These are phyloP conservation scores for Penicillium cinerascens DNA, from an alignment of 495 filamentous ascomycete genomes.

Conservation along the genomic window DNA sequence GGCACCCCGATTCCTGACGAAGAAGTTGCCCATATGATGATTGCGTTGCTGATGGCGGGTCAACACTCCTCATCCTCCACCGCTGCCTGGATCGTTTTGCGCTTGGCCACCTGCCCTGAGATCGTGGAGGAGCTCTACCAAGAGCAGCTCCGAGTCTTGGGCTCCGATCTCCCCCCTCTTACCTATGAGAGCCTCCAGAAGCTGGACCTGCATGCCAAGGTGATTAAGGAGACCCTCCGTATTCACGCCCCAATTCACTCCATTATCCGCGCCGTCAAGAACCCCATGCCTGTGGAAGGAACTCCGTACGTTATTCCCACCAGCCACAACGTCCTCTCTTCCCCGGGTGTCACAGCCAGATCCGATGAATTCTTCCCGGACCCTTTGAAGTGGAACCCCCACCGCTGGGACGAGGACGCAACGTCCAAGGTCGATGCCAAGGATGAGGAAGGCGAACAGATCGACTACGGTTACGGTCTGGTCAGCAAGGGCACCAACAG, in stretches of 20 bases:
- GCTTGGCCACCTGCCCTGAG: slow-evolving; percentile 52
- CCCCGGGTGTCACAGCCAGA: slow-evolving; percentile 47
- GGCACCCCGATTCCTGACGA: slow-evolving; percentile 57
- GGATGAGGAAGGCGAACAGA: slow-evolving; percentile 41
- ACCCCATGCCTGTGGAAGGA: slow-evolving; percentile 50
- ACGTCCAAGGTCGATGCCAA: slow-evolving; percentile 26
- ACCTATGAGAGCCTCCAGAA: slow-evolving; percentile 53
- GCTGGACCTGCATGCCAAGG: slow-evolving; percentile 53
- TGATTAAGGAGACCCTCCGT: slow-evolving; percentile 60
- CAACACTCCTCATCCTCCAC: slow-evolving; percentile 62
- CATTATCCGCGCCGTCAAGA: slow-evolving; percentile 60
- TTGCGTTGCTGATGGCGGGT: slow-evolving; percentile 63
- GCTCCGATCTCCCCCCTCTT: slow-evolving; percentile 47
- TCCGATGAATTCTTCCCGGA: slow-evolving; percentile 43
- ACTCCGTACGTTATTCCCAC: slow-evolving; percentile 47
- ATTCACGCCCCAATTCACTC: slow-evolving; percentile 63
- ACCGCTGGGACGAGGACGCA: slow-evolving; percentile 46
- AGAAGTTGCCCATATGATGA: slow-evolving; percentile 67
- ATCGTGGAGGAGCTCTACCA: slow-evolving; percentile 56
- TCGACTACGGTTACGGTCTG: slow-evolving; percentile 47
- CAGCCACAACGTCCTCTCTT: slow-evolving; percentile 46
- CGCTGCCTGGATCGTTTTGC: slow-evolving; percentile 58
- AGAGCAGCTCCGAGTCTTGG: slow-evolving; percentile 52
- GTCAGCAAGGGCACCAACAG: slow-evolving; percentile 52
- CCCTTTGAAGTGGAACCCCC: slow-evolving; percentile 48